These are phyloP conservation scores for Pichia californica DNA, from an alignment of 805 yeast species.

Conservation along the genomic window DNA sequence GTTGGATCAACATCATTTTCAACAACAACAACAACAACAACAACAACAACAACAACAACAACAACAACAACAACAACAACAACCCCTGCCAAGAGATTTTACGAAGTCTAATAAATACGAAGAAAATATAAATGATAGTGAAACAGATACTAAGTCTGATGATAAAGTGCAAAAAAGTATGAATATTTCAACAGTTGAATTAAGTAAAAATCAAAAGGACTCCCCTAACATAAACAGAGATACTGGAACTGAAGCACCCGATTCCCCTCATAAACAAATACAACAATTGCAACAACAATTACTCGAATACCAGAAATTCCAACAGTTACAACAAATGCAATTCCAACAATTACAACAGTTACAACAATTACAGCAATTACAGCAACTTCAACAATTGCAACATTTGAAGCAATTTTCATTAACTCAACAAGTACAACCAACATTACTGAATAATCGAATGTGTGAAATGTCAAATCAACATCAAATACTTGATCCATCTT, in stretches of 20 bases:
- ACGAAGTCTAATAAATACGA: background rate
- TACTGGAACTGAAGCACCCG: background rate
- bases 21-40: background rate
- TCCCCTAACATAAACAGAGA: background rate
- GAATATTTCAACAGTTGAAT: no score
- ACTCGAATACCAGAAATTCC: conserved; percentile 1
- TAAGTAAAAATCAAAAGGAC: no score
- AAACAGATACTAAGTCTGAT: no score
- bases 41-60: no score
- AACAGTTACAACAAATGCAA: conserved; percentile 6
- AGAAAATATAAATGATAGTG: no score
- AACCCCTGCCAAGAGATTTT: no score
- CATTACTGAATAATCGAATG: no score
- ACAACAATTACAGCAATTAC: conserved; percentile 7
- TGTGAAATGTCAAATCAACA: background rate
- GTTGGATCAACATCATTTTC: background rate
- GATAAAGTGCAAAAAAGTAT: no score
- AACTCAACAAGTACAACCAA: background rate
- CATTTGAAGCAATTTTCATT: conserved; percentile 6
- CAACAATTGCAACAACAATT: background rate
- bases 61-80: background rate
- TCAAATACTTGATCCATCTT: background rate
- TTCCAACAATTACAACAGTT: conserved; percentile 10
- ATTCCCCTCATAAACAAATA: background rate
- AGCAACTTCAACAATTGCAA: conserved; percentile 5